Evolutionary conservation across 1,284 basidiomycete genomes (phyloP).

Genomic region (Papiliotrema nemorosa): DNA sequence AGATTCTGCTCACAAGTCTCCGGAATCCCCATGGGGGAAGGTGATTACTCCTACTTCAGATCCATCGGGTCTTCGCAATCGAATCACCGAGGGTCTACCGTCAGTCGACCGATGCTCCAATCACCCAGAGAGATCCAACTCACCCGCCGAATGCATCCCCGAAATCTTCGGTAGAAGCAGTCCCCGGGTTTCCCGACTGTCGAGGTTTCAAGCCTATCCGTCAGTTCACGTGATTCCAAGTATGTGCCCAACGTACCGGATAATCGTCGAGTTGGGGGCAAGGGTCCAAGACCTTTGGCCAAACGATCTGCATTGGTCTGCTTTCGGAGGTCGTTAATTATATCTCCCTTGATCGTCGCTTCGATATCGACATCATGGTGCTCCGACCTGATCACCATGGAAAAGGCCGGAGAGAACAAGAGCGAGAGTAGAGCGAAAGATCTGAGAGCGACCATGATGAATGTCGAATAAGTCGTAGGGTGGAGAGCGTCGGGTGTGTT

Average conservation of each 20-base stretch:
- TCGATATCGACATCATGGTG: background rate
- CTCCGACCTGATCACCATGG: background rate
- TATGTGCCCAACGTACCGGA: background rate
- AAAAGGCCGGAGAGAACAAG: background rate
- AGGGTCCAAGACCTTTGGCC: slow-evolving; percentile 8
- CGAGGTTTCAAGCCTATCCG: slow-evolving; percentile 1
- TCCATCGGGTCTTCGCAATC: slow-evolving; percentile 7
- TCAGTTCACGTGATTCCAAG: too few relatives aligned
- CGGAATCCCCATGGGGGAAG: background rate
- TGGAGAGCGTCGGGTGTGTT: too few relatives aligned
- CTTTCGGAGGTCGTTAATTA: slow-evolving; percentile 2
- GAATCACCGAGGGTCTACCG: background rate
- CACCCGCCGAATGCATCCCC: background rate
- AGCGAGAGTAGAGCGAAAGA: background rate
- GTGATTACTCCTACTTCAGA: slow-evolving; percentile 3
- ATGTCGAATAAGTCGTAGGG: too few relatives aligned
- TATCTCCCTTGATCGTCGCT: background rate
- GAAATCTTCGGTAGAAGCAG: background rate
- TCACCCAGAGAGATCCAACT: background rate
- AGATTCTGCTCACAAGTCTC: background rate
- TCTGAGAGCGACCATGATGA: too few relatives aligned
- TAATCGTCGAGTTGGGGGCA: slow-evolving; percentile 12
- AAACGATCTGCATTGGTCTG: slow-evolving; percentile 14
- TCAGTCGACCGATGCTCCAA: background rate
- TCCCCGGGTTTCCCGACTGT: background rate